These are phyloP conservation scores for Acephala macrosclerotiorum DNA, from an alignment of 2,329 filamentous ascomycete genomes.

Conservation along the genomic window DNA sequence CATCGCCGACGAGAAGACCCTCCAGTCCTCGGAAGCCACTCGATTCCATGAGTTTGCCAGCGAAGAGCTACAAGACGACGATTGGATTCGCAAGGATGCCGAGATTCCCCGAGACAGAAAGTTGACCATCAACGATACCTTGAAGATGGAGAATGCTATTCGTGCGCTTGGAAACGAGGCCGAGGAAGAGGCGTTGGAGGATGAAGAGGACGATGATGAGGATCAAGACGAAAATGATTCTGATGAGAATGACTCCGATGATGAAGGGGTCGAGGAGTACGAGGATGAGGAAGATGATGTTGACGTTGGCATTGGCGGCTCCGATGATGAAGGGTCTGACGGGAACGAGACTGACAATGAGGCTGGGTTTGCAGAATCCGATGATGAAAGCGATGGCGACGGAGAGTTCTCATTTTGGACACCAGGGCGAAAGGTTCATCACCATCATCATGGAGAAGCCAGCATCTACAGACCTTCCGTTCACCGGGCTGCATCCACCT, in stretches of 20 bases:
- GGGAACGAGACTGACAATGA: conserved; percentile 73
- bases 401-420: conserved; percentile 74
- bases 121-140: conserved; percentile 87
- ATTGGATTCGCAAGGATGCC: conserved; percentile 80
- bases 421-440: conserved; percentile 46
- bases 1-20: conserved; percentile 39
- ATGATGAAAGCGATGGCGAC: conserved; percentile 69
- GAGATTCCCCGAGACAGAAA: conserved; percentile 62
- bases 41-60: conserved; percentile 93
- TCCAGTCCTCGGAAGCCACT: conserved; percentile 55
- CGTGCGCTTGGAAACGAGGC: conserved; percentile 86
- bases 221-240: conserved; percentile 55
- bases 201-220: conserved; percentile 64
- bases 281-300: conserved; percentile 63
- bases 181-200: conserved; percentile 85
- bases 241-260: conserved; percentile 73
- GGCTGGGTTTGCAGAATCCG: conserved; percentile 73
- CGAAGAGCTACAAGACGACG: conserved; percentile 81
- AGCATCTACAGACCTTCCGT: conserved; percentile 40
- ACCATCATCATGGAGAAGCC: conserved; percentile 29
- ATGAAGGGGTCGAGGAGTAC: conserved; percentile 67
- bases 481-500: conserved; percentile 60
- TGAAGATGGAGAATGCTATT: conserved; percentile 89
- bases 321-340: conserved; percentile 75
- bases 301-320: conserved; percentile 56